Evolutionary conservation across 2,329 filamentous ascomycete genomes (phyloP), one percentile per base, ranked within the genome.

Genomic region (Bipolaris gigantea): DNA sequence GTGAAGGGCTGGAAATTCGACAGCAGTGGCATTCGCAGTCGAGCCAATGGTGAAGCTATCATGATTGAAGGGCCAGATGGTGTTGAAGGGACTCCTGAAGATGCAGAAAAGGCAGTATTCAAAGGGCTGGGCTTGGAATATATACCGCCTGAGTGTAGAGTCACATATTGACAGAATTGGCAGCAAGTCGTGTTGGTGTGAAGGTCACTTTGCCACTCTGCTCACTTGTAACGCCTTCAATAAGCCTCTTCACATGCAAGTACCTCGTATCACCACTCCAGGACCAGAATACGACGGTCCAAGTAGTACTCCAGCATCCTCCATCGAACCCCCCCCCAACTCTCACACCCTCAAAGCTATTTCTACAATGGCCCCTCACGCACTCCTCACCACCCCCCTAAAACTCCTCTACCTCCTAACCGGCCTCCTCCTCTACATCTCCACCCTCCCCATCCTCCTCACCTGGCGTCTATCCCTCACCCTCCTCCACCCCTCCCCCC

Each of bases 1-100:
- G 80, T 82, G 53, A 86, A 84, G 64, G 80, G 80, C 0, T 87
- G 90, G 81, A 96, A 94, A 72, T 97, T 97, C 69, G 92, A 97
- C 70, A 94, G 89, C 59, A 95, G 90, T 66, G 94, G 94, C 0
- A 84, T 96, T 10, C 82, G 92, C 40, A 85, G 85, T 65, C 80
- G 87, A 8, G 73, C 67, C 8, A 84, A 86, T 49, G 90, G 89
- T 3, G 86, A 87, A 78, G 83, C 93, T 0, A 66, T 86, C n/a
- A 86, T 94, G 71, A 65, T 94, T 11, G 82, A 88, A 78, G 69
- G 81, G 67, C 49, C 60, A 16, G 63, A 74, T 16, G 76, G 75
- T 1, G 70, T 77, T n/a, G 69, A 75, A 27, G 77, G 73, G 75
- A 82, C 59, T 42, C 85, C 89, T 78, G 76, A 85, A 67, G 87